Conservation (phyloP, 2,329 filamentous ascomycete species). For the Penicillium sp. region DNA sequence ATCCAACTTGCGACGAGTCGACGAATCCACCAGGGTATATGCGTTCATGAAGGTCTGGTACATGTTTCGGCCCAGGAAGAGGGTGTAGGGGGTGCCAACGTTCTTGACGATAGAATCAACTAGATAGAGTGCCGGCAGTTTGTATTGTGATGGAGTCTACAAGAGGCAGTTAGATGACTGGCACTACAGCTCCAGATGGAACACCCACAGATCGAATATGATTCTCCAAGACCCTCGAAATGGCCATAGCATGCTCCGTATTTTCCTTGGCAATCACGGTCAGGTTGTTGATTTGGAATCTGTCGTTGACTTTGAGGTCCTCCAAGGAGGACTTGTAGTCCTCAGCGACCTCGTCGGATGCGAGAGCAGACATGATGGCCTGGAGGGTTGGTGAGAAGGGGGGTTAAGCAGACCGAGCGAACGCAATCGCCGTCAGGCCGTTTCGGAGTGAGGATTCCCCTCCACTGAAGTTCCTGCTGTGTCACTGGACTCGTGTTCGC, state of each 20-base stretch:
- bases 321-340: constrained; percentile 92
- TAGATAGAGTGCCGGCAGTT: constrained; percentile 92
- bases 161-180: constrained; percentile 18
- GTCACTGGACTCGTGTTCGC: too few relatives aligned
- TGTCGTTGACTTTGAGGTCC: constrained; percentile 83
- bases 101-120: constrained; percentile 98
- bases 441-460: too few relatives aligned
- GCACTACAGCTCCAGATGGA: constrained; percentile 10
- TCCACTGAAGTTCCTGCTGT: too few relatives aligned
- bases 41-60: constrained; percentile 96
- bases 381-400: constrained; percentile 13
- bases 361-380: constrained; percentile 56
- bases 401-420: constrained; percentile 5
- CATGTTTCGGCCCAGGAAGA: constrained; percentile 87
- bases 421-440: not conserved
- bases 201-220: constrained; percentile 88
- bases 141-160: constrained; percentile 80
- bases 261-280: constrained; percentile 97
- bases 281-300: constrained; percentile 93
- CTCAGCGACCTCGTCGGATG: constrained; percentile 80
- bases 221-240: constrained; percentile 81
- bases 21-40: constrained; percentile 79
- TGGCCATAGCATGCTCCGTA: constrained; percentile 88
- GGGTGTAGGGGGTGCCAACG: constrained; percentile 92
- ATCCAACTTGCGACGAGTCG: constrained; percentile 84